Percentiles rank a stretch among this genome's conserved stretches.
Conservation (phyloP, 176 grass and related monocot genomes). For the Hordeum marinum region DNA sequence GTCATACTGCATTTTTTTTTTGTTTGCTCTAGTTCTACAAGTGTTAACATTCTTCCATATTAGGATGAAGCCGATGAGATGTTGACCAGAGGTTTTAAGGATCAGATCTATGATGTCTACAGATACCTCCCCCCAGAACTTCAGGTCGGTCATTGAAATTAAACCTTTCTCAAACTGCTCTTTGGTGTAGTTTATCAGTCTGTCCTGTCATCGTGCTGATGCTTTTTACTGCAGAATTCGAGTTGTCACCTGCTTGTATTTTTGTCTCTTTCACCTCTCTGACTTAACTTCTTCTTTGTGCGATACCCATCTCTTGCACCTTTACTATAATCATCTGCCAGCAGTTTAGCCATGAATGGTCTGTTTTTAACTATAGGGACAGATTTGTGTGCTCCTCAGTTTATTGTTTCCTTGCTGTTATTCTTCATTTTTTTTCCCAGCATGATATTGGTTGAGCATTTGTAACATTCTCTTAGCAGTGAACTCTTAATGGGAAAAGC, state of each 20-base stretch:
- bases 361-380: background rate
- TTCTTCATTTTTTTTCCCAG: background rate
- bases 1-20: background rate
- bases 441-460: background rate
- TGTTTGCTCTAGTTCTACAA: background rate
- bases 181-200: background rate
- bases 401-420: background rate
- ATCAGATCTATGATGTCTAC: constrained; percentile 95
- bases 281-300: background rate
- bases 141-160: constrained; percentile 36
- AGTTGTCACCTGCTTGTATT: background rate
- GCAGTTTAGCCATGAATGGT: background rate
- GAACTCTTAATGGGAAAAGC: background rate
- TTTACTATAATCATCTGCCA: background rate
- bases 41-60: constrained; percentile 10
- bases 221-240: background rate
- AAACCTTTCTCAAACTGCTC: background rate
- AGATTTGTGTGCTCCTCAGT: background rate
- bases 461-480: background rate
- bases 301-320: background rate
- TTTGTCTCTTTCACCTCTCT: background rate
- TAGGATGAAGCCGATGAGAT: constrained; percentile 98
- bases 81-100: constrained; percentile 90
- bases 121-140: constrained; percentile 82
- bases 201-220: background rate